Percentiles rank a stretch among this genome's conserved stretches.
phyloP scores from a whole-genome alignment of 2,329 filamentous ascomycete species.

The Diplocarpon rosae region DNA sequence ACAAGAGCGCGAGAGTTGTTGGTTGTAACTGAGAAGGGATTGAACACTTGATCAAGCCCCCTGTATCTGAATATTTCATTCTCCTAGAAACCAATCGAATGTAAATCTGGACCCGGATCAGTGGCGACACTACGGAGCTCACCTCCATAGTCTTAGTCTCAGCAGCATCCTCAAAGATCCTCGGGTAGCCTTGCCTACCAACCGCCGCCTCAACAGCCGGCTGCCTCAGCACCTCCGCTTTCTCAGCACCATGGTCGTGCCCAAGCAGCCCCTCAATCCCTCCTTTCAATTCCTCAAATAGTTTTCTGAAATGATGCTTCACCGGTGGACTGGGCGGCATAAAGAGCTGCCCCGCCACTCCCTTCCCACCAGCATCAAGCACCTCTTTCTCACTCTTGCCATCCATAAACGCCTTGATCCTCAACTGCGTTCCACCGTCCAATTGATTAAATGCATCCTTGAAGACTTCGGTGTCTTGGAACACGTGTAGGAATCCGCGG shows the following conservation, averaged over 20 bases:
- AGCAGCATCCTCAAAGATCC: slow-evolving; percentile 27
- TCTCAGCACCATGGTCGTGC: slow-evolving; percentile 2
- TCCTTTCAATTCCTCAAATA: slow-evolving; percentile 11
- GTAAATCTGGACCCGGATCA: too few species aligned
- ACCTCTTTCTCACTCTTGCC: slow-evolving; percentile 20
- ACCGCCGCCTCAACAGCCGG: background rate
- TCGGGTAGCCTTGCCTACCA: slow-evolving; percentile 8
- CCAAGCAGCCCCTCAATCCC: slow-evolving; percentile 6
- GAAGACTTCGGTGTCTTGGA: slow-evolving; percentile 25
- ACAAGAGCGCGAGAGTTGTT: too few species aligned
- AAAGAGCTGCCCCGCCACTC: slow-evolving; percentile 15
- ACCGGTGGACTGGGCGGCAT: slow-evolving; percentile 26
- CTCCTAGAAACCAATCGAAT: too few species aligned
- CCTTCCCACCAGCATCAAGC: slow-evolving; percentile 14
- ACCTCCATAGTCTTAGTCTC: slow-evolving; percentile 28
- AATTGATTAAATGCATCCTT: slow-evolving; percentile 23
- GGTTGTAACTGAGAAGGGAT: too few species aligned
- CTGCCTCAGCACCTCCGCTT: background rate
- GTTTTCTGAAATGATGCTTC: slow-evolving; percentile 27
- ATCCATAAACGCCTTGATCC: slow-evolving; percentile 26
- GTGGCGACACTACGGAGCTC: slow-evolving; percentile 2
- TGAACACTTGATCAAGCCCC: too few species aligned
- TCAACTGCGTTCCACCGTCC: slow-evolving; percentile 20
- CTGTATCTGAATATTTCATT: too few species aligned
- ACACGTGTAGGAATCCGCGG: slow-evolving; percentile 26